Base-by-base conservation (phyloP, 2,329 filamentous ascomycete genomes). In the Sporothrix globosa region DNA sequence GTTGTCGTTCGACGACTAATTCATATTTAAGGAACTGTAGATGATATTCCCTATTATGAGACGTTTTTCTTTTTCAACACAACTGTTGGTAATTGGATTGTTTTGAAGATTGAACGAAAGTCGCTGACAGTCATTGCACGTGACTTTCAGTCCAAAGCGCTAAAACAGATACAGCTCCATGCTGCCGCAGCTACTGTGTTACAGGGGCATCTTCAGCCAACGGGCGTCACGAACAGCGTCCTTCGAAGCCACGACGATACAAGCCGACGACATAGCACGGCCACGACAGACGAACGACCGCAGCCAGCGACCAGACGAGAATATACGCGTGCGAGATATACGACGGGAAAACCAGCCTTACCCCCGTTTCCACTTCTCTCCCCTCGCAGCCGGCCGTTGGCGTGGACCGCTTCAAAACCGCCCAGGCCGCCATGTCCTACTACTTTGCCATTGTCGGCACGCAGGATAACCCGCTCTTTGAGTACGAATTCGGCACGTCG, bases 401-500 rank as follows among this genome's bases (percentile, higher is more conserved):
- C 27, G 21, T 21, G 34, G 58, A 63, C 58, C n/a, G 39, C 30
- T 46, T 17, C 14, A 13, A 27, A 21, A 65, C 41, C 19, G 63
- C 17, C 46, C 56, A 24, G 39, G 34, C 44, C 61, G n/a, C 14
- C 46, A 98, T 98, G 96, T 97, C 94, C 72, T 99, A 98, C 86
- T 97, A 97, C 84, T 98, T 99, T 82, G 92, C 92, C 78, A 97
- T 99, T 76, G 89, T 99, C 80, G 96, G 94, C 78, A 96, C 93
- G 27, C 92, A 93, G 76, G 96, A 99, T 84, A 96, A 95, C 78
- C 95, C 96, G 46, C 88, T 99, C 75, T 99, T 98, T 83, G 95
- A 97, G 82, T 89, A 96, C 81, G 94, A 97, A 79, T 99, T 99
- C 80, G 96, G 96, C 76, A 97, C 95, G 52, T 97, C 93, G 53